Percentiles rank a stretch among this genome's conserved stretches.
phyloP scores from a whole-genome alignment of 2,329 filamentous ascomycete genomes.

The Aureobasidium sp. region DNA sequence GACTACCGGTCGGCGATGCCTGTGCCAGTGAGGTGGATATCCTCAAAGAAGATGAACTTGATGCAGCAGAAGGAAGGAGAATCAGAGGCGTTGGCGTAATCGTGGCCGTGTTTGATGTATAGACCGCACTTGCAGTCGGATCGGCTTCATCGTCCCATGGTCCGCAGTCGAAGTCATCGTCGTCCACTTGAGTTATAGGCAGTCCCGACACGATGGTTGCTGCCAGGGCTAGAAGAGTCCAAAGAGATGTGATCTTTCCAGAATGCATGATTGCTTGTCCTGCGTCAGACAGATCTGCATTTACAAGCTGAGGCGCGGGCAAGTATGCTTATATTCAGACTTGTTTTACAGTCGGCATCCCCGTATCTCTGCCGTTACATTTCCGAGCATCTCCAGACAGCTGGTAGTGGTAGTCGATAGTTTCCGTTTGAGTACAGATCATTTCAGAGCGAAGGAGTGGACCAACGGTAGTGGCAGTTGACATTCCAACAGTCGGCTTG shows the following conservation, averaged over 20 bases:
- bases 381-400: conserved; percentile 13
- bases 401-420: conserved; percentile 1
- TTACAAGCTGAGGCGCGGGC: conserved; percentile 6
- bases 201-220: not conserved
- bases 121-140: not conserved
- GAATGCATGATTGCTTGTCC: conserved; percentile 7
- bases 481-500: conserved; percentile 11
- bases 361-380: not conserved
- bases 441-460: not conserved
- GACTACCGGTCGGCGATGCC: not conserved
- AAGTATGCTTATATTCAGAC: conserved; percentile 19
- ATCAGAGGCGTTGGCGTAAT: not conserved
- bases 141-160: conserved; percentile 2
- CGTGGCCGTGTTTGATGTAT: not conserved
- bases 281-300: not conserved
- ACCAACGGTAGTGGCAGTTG: conserved; percentile 12
- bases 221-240: conserved; percentile 1
- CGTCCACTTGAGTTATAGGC: not conserved
- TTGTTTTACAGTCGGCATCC: not conserved
- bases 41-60: not conserved
- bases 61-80: not conserved
- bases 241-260: not conserved
- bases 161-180: not conserved
- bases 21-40: not conserved
- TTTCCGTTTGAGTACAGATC: not conserved